Evolutionary conservation across 768 basidiomycete species (phyloP).

Genomic region (Amanita exitialis): DNA sequence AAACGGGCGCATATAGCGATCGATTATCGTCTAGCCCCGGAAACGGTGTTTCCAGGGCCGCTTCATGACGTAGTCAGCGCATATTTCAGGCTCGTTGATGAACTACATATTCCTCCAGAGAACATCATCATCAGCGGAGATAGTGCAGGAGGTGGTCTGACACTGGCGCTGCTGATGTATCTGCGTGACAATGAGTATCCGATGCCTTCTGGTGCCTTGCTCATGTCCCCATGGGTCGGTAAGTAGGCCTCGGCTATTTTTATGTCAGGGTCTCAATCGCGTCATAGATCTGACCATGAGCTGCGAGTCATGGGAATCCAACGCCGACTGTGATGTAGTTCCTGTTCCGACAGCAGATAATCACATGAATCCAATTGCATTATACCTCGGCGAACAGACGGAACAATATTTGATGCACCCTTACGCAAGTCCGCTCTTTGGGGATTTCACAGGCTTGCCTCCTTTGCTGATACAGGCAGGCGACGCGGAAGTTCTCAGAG

Average conservation of each 20-base stretch:
- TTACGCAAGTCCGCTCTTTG: slow-evolving; percentile 92
- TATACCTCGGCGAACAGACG: slow-evolving; percentile 80
- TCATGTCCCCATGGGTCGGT: slow-evolving; percentile 97
- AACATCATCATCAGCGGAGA: slow-evolving; percentile 88
- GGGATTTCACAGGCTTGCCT: slow-evolving; percentile 77
- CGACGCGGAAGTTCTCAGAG: slow-evolving; percentile 90
- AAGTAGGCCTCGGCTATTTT: slow-evolving; percentile 21
- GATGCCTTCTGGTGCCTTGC: slow-evolving; percentile 74
- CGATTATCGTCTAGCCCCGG: slow-evolving; percentile 93
- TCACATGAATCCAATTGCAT: slow-evolving; percentile 88
- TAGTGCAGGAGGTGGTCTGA: slow-evolving; percentile 87
- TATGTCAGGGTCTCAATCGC: slow-evolving; percentile 1
- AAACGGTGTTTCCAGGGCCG: slow-evolving; percentile 89
- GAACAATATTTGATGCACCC: slow-evolving; percentile 88
- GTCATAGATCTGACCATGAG: slow-evolving; percentile 83
- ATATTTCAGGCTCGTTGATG: slow-evolving; percentile 80
- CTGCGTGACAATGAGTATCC: slow-evolving; percentile 86
- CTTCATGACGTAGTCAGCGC: slow-evolving; percentile 76
- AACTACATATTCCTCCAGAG: slow-evolving; percentile 83
- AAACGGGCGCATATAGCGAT: slow-evolving; percentile 48
- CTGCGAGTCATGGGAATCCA: slow-evolving; percentile 97
- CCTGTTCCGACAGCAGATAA: slow-evolving; percentile 64
- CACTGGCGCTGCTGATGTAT: slow-evolving; percentile 84
- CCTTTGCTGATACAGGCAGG: slow-evolving; percentile 89
- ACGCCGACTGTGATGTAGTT: slow-evolving; percentile 78